Evolutionary conservation across 805 yeast species (phyloP).

Genomic region (Starmerella bacillaris): DNA sequence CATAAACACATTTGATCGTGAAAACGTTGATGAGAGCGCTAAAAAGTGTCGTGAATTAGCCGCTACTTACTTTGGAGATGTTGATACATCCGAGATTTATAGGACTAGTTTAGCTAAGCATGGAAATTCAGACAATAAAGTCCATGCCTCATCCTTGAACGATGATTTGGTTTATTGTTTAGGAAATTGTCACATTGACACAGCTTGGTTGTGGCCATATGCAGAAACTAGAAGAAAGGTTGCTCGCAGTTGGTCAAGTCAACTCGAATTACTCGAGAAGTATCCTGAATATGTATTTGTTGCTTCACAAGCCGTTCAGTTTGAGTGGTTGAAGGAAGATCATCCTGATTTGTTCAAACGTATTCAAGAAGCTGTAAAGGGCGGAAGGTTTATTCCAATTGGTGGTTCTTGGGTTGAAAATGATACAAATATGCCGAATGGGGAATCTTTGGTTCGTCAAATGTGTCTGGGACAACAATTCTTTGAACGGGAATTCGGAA

Average conservation of each 20-base stretch:
- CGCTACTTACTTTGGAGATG: constrained; percentile 43
- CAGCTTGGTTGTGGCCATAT: constrained; percentile 99
- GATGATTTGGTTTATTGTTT: constrained; percentile 44
- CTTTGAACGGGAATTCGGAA: constrained; percentile 62
- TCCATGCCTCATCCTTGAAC: not conserved
- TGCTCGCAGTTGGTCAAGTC: constrained; percentile 91
- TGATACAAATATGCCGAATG: constrained; percentile 89
- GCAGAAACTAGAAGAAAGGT: constrained; percentile 88
- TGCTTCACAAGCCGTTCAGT: constrained; percentile 93
- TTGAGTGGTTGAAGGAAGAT: constrained; percentile 72
- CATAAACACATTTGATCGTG: constrained; percentile 66
- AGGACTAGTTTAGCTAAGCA: not conserved
- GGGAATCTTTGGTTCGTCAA: constrained; percentile 80
- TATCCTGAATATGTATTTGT: constrained; percentile 89
- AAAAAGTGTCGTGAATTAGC: constrained; percentile 50
- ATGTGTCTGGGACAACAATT: constrained; percentile 79
- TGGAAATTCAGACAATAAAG: no score
- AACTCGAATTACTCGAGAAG: constrained; percentile 60
- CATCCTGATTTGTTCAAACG: constrained; percentile 63
- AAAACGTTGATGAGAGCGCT: constrained; percentile 37
- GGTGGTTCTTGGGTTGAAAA: constrained; percentile 99
- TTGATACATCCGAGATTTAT: constrained; percentile 48
- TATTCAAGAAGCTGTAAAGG: constrained; percentile 42
- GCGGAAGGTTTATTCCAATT: constrained; percentile 66
- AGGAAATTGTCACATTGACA: constrained; percentile 93